Evolutionary conservation across 371 early-diverging fungal genomes (phyloP), one percentile per base, ranked within the genome.

Genomic region (Mucor ambiguus): DNA sequence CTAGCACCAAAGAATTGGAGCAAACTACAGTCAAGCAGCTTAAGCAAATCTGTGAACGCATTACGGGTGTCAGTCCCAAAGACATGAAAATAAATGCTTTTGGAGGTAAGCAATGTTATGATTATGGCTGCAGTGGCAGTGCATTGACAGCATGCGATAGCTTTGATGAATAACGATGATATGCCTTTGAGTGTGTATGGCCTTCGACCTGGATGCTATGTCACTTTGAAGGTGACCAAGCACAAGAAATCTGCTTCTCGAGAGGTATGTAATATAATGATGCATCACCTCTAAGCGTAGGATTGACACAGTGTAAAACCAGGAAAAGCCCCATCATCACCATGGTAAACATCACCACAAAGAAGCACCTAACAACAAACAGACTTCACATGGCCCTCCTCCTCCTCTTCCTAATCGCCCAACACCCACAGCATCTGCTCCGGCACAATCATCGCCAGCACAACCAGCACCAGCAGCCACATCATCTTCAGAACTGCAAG

Each of bases 11-110:
- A 18, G 66, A 76, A 26, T 62, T 74, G 6, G 61, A 76, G 2
- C 35, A 54, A 48, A 64, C 66, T 18, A 71, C 72, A 12, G 80
- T 80, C 6, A 52, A 59, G 22, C 70, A 77, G 10, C 55, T 80
- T 28, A 80, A 80, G 33, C 33, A 58, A 29, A 67, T 60, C 33
- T 75, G 75, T 64, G 68, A 73, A 16, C 69, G 64, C 26, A 61
- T 75, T 22, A 77, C 78, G 3, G 75, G 71, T 20, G 28, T 76
- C 12, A 67, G 69, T 37, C 52, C 68, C 5, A 38, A 41, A 4
- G 26, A 43, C 5, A 72, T 77, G 58, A 74, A 70, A 20, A 48
- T 80, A 4, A 44, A 72, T 16, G 80, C 74, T 18, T 80, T 77
- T 69, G 80, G 78, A 76, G 80, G 80, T 77, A 75, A 49, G 20